These are phyloP conservation scores for Debaryomyces tyrocola DNA, from an alignment of 805 yeast species.

Conservation along the genomic window DNA sequence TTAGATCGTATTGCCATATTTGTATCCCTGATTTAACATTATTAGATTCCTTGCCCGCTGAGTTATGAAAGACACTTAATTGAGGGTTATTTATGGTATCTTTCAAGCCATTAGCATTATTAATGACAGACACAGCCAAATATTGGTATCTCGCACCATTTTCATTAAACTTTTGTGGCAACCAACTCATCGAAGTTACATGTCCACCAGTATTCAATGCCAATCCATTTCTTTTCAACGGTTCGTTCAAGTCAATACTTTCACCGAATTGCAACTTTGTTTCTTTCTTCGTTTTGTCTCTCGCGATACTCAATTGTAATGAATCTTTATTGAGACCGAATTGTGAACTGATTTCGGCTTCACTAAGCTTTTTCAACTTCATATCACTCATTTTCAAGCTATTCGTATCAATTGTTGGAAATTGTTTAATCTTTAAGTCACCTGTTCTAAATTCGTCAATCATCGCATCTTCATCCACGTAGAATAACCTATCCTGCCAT, in stretches of 20 bases:
- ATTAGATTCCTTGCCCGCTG: slow-evolving; percentile 2
- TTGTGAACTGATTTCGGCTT: slow-evolving; percentile 2
- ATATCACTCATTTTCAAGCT: slow-evolving; percentile 12
- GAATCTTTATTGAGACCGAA: slow-evolving; percentile 3
- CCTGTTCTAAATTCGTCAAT: slow-evolving; percentile 1
- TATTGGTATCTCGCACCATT: slow-evolving; percentile 25
- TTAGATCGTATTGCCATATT: slow-evolving; percentile 40
- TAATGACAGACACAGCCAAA: slow-evolving; percentile 53
- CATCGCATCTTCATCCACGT: slow-evolving; percentile 31
- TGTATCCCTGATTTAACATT: slow-evolving; percentile 41
- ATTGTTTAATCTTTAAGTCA: neutral
- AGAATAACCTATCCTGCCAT: slow-evolving; percentile 52
- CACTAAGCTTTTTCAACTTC: slow-evolving; percentile 4
- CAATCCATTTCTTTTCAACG: slow-evolving; percentile 29
- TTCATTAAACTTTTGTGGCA: slow-evolving; percentile 22
- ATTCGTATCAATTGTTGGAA: neutral
- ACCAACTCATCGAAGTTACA: slow-evolving; percentile 57
- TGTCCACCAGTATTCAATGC: slow-evolving; percentile 52
- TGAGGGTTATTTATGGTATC: slow-evolving; percentile 23
- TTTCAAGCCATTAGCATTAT: slow-evolving; percentile 22
- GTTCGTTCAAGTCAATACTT: neutral
- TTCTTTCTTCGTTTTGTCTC: neutral
- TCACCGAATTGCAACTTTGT: slow-evolving; percentile 1
- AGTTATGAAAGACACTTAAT: slow-evolving; percentile 29
- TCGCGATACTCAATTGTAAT: neutral